Conservation (phyloP, 805 yeast species). For the Ogataea trehaloabstinens region DNA sequence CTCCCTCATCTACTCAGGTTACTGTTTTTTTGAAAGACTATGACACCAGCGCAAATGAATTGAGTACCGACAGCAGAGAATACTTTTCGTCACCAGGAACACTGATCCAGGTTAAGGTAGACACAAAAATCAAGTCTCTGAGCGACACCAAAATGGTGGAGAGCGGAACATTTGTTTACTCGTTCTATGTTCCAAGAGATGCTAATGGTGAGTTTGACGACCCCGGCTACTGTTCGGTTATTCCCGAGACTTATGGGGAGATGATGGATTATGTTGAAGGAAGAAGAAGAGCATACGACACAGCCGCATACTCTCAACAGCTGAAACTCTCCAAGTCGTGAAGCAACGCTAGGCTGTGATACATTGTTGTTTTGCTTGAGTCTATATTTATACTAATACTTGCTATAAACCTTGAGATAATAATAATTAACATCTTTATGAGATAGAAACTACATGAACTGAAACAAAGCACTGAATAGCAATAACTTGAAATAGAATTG, state of each 20-base stretch:
- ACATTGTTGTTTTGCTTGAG: not conserved
- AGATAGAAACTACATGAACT: not conserved
- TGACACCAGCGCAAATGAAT: conserved; percentile 55
- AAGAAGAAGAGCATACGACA: conserved; percentile 82
- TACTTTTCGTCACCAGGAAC: conserved; percentile 79
- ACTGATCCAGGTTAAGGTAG: conserved; percentile 84
- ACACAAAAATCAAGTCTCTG: conserved; percentile 70
- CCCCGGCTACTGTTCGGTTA: conserved; percentile 70
- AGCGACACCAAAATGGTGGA: conserved; percentile 51
- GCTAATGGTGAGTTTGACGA: conserved; percentile 35
- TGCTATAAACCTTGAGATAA: too few species aligned
- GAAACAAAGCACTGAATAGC: not conserved
- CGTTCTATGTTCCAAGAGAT: conserved; percentile 78
- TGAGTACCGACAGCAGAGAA: conserved; percentile 51
- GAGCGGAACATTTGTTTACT: conserved; percentile 85
- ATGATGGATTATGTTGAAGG: conserved; percentile 92
- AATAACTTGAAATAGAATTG: not conserved
- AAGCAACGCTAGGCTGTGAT: not conserved
- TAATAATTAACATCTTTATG: not conserved
- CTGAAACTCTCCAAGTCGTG: conserved; percentile 29
- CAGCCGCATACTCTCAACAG: conserved; percentile 63
- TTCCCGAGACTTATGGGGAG: conserved; percentile 86
- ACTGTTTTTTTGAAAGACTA: conserved; percentile 40
- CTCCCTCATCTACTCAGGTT: conserved; percentile 25
- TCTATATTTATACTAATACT: too few species aligned